These are phyloP conservation scores for Seiridium unicorne DNA, from an alignment of 2,329 filamentous ascomycete species.

Conservation along the genomic window DNA sequence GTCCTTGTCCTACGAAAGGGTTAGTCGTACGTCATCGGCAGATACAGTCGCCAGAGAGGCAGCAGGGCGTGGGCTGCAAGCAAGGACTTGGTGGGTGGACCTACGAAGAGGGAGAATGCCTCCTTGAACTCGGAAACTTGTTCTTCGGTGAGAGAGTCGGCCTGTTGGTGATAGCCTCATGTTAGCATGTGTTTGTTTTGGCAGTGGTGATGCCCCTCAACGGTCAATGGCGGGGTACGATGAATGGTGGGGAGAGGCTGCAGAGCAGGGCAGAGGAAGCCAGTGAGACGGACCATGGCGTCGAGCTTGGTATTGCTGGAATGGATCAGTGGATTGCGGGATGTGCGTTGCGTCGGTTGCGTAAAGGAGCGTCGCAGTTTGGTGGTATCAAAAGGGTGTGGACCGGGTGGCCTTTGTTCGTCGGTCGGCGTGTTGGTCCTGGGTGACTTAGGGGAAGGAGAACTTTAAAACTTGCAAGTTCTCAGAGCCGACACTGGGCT, in stretches of 20 bases:
- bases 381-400: background rate
- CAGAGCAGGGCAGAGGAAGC: background rate
- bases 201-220: slow-evolving; percentile 16
- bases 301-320: slow-evolving; percentile 1
- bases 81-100: slow-evolving; percentile 33
- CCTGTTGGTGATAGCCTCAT: slow-evolving; percentile 50
- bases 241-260: background rate
- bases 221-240: slow-evolving; percentile 13
- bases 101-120: slow-evolving; percentile 99
- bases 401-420: background rate
- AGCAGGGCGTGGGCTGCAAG: background rate
- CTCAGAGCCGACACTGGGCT: background rate
- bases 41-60: background rate
- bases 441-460: slow-evolving; percentile 2
- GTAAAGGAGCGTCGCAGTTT: slow-evolving; percentile 2
- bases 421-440: background rate
- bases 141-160: slow-evolving; percentile 98
- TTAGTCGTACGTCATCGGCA: slow-evolving; percentile 20
- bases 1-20: slow-evolving; percentile 71
- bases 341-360: background rate
- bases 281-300: slow-evolving; percentile 8
- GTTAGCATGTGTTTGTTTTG: slow-evolving; percentile 8
- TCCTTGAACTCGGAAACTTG: slow-evolving; percentile 99
- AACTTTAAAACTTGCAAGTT: background rate
- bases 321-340: background rate